These are phyloP conservation scores for Talaromyces proteolyticus DNA, from an alignment of 495 filamentous ascomycete species.

Conservation along the genomic window DNA sequence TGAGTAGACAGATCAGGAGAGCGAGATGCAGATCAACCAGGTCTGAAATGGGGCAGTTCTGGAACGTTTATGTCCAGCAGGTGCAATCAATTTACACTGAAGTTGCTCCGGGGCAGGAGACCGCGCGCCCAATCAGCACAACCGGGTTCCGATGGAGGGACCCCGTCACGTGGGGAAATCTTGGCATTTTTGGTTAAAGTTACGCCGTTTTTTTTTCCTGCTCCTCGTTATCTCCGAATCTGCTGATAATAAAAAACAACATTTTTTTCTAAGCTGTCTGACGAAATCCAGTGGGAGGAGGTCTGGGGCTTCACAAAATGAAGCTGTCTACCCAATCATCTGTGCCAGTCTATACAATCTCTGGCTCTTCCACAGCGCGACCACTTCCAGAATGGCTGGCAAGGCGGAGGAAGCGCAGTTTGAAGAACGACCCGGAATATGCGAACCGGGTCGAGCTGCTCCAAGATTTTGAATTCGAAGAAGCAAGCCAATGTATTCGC, in stretches of 20 bases:
- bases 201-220: constrained; percentile 46
- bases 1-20: no score
- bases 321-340: constrained; percentile 82
- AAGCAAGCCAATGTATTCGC: constrained; percentile 88
- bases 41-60: neutral
- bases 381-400: constrained; percentile 95
- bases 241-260: neutral
- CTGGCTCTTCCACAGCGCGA: constrained; percentile 83
- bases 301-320: constrained; percentile 45
- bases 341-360: constrained; percentile 94
- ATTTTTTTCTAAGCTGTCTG: neutral
- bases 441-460: constrained; percentile 90
- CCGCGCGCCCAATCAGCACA: constrained; percentile 7
- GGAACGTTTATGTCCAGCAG: neutral
- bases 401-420: constrained; percentile 81
- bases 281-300: neutral
- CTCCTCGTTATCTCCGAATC: constrained; percentile 15
- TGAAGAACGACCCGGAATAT: constrained; percentile 91
- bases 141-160: constrained; percentile 9
- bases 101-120: constrained; percentile 12
- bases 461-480: constrained; percentile 98
- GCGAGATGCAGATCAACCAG: no score
- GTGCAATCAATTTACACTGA: neutral
- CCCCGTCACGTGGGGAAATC: constrained; percentile 17
- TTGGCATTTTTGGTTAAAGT: constrained; percentile 27